phyloP scores from a whole-genome alignment of 2,329 filamentous ascomycete species.

The Grosmannia huntii region DNA sequence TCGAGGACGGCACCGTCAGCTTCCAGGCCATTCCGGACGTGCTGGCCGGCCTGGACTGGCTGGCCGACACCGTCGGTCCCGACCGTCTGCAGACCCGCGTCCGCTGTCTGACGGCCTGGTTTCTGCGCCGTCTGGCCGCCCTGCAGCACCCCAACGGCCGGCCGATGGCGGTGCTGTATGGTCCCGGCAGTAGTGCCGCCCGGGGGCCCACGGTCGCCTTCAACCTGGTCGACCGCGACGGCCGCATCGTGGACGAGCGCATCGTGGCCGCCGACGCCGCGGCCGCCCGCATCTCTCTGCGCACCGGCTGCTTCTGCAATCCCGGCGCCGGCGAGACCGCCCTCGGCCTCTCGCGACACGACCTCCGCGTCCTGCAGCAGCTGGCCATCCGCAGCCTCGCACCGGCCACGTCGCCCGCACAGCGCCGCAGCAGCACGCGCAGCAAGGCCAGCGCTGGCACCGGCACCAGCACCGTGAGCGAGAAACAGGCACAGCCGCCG shows the following conservation, averaged over 20 bases:
- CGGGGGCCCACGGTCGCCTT: slow-evolving; percentile 26
- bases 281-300: slow-evolving; percentile 21
- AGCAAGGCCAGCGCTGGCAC: neutral
- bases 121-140: slow-evolving; percentile 18
- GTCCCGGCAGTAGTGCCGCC: slow-evolving; percentile 14
- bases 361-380: slow-evolving; percentile 8
- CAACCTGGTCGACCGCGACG: slow-evolving; percentile 23
- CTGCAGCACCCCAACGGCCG: slow-evolving; percentile 21
- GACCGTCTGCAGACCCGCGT: slow-evolving; percentile 19
- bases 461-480: neutral
- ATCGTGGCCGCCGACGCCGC: slow-evolving; percentile 22
- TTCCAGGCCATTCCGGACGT: slow-evolving; percentile 27
- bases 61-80: slow-evolving; percentile 17
- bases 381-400: neutral
- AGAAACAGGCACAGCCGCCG: neutral
- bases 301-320: slow-evolving; percentile 30
- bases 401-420: neutral
- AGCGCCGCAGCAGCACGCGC: neutral
- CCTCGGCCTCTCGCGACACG: slow-evolving; percentile 15
- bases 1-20: slow-evolving; percentile 29
- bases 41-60: slow-evolving; percentile 22
- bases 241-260: slow-evolving; percentile 23
- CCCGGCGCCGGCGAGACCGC: slow-evolving; percentile 25
- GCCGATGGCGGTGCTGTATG: slow-evolving; percentile 23
- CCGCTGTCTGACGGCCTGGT: slow-evolving; percentile 24